Percentiles rank a stretch among this genome's conserved stretches.
These are phyloP conservation scores for Chlamydomonas sp. DNA, from an alignment of 139 green algal species.

Conservation along the genomic window DNA sequence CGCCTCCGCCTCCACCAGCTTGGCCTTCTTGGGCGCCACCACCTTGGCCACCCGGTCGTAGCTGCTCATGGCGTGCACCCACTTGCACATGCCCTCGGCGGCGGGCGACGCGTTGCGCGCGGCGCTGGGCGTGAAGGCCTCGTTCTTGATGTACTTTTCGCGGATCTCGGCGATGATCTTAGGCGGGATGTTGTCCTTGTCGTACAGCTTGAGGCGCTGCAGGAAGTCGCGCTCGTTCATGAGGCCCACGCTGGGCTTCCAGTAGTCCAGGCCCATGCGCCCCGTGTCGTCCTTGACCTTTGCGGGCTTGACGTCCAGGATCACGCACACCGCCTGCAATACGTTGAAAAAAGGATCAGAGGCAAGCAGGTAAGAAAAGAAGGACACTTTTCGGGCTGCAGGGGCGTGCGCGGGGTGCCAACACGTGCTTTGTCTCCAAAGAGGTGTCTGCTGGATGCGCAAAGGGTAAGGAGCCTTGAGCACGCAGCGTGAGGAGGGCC, in stretches of 20 bases:
- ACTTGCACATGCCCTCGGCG: conserved; percentile 79
- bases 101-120: conserved; percentile 59
- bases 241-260: conserved; percentile 76
- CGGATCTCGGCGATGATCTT: conserved; percentile 74
- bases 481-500: too few species aligned
- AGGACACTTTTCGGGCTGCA: too few species aligned
- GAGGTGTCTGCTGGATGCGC: too few species aligned
- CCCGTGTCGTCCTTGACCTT: conserved; percentile 71
- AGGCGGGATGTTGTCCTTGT: conserved; percentile 83
- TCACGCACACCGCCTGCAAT: conserved; percentile 73
- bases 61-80: conserved; percentile 82
- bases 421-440: too few species aligned
- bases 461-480: too few species aligned
- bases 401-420: too few species aligned
- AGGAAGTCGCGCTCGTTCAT: conserved; percentile 81
- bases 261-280: conserved; percentile 77
- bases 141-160: conserved; percentile 69
- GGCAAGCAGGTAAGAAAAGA: too few species aligned
- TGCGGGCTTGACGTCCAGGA: conserved; percentile 78
- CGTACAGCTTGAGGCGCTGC: conserved; percentile 76
- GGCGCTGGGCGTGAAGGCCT: conserved; percentile 74
- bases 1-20: conserved; percentile 74
- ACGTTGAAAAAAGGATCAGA: too few species aligned
- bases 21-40: conserved; percentile 79
- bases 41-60: conserved; percentile 84